A percentile compares a stretch with the other conserved stretches of the same genome.
These are phyloP conservation scores for Fraxinus sp. DNA, from an alignment of 305 asterid genomes.

Conservation along the genomic window DNA sequence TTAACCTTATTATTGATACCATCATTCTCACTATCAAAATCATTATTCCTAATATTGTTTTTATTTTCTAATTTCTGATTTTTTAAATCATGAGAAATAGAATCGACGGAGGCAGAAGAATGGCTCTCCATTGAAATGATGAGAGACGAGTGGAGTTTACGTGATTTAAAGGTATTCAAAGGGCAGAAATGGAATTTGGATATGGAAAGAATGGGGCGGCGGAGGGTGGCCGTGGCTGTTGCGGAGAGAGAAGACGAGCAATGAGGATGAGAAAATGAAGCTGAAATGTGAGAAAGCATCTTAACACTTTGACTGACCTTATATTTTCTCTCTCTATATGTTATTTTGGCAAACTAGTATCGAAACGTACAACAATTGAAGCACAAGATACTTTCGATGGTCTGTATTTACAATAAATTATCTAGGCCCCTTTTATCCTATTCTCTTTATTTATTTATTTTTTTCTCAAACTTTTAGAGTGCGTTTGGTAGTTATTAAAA, in stretches of 20 bases:
- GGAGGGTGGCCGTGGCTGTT: slow-evolving; percentile 15
- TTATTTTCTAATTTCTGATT: slow-evolving; percentile 44
- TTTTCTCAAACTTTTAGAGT: neutral
- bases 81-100: slow-evolving; percentile 61
- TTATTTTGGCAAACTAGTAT: neutral
- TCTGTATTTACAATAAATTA: neutral
- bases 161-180: slow-evolving; percentile 15
- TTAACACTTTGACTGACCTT: neutral
- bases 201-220: slow-evolving; percentile 18
- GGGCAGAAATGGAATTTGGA: slow-evolving; percentile 25
- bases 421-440: neutral
- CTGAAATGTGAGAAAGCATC: slow-evolving; percentile 17
- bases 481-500: too few relatives aligned
- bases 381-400: neutral
- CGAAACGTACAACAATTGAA: neutral
- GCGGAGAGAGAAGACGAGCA: slow-evolving; percentile 24
- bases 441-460: neutral
- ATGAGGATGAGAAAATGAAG: slow-evolving; percentile 20
- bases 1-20: slow-evolving; percentile 27
- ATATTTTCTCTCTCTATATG: neutral
- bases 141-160: slow-evolving; percentile 25
- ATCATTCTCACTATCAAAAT: slow-evolving; percentile 10
- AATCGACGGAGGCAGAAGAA: slow-evolving; percentile 53
- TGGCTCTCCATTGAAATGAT: slow-evolving; percentile 45
- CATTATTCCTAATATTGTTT: neutral